Base-by-base conservation (phyloP, 257 asterid genomes). In the Linaria vulgaris region DNA sequence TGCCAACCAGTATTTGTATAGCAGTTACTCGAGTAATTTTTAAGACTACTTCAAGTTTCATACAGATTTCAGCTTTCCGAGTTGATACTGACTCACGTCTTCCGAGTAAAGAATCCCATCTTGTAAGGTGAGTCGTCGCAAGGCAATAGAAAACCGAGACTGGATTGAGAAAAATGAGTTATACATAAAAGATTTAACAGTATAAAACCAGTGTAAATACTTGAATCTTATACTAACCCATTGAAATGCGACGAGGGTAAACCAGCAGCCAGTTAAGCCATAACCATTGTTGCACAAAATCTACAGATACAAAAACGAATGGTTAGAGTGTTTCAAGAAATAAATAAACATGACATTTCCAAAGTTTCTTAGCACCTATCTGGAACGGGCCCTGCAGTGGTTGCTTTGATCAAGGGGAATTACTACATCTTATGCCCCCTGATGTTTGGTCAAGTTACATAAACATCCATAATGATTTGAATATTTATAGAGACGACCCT, bases 191-290 rank as follows among this genome's bases (percentile, higher is more conserved):
- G 27, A 31, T 47, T 41, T 7, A 66, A 5, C 41, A 47, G 6
- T 13, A 14, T 16, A 13, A 41, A 66, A 59, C 14, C 21, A 54
- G 55, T 60, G 61, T 39, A 47, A 52, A 22, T 24, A 7, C 9
- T 23, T 34, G 52, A 55, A 61, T 23, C 11, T 12, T 51, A 21
- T 31, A 63, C 82, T 75, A 80, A 89, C 97, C 96, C 98, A 92
- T 79, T 92, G 98, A 81, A 89, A 92, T 17, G 89, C 89, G 30
- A 82, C 97, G 27, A 89, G 95, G 5, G 94, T 67, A 69, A 83
- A 85, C 98, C 97, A 92, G 70, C 91, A 85, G 3, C 95, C 97
- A 6, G 85, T 56, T 71, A 89, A 75, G 65, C 98, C 95, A 46
- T 66, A 83, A 62, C 98, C 98, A 61, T 55, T 83, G 57, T 66